These are phyloP conservation scores for Porphyrellus cyaneotinctus DNA, from an alignment of 768 basidiomycete genomes.

Conservation along the genomic window DNA sequence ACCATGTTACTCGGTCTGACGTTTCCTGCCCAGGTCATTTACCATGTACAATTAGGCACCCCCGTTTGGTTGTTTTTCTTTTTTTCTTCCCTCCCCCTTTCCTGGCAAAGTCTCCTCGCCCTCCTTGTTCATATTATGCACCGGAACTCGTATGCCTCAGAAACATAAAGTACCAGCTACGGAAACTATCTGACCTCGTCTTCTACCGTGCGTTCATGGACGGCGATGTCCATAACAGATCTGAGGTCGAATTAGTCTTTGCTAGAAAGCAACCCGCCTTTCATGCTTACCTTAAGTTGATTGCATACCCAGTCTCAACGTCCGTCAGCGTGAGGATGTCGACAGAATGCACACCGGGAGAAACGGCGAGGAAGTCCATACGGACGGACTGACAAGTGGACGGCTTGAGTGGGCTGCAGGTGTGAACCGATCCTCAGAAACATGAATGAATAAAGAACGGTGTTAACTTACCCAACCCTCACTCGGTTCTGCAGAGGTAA, in stretches of 20 bases:
- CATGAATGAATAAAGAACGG: neutral
- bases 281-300: constrained; percentile 62
- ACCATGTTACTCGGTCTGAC: neutral
- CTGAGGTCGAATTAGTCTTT: constrained; percentile 34
- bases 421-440: constrained; percentile 1
- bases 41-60: constrained; percentile 20
- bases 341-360: constrained; percentile 75
- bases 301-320: constrained; percentile 64
- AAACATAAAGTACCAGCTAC: constrained; percentile 15
- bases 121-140: constrained; percentile 2
- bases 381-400: constrained; percentile 81
- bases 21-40: constrained; percentile 5
- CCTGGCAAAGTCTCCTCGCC: constrained; percentile 6
- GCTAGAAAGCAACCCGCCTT: neutral
- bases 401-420: constrained; percentile 66
- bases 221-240: constrained; percentile 71
- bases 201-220: constrained; percentile 45
- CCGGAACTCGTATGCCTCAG: constrained; percentile 6
- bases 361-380: constrained; percentile 80
- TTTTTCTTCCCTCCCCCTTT: constrained; percentile 15
- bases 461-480: constrained; percentile 63
- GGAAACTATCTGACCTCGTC: constrained; percentile 10
- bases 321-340: constrained; percentile 71
- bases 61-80: constrained; percentile 21
- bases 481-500: constrained; percentile 75